phyloP scores from a whole-genome alignment of 2,329 filamentous ascomycete genomes.

The Xylogone sp. region DNA sequence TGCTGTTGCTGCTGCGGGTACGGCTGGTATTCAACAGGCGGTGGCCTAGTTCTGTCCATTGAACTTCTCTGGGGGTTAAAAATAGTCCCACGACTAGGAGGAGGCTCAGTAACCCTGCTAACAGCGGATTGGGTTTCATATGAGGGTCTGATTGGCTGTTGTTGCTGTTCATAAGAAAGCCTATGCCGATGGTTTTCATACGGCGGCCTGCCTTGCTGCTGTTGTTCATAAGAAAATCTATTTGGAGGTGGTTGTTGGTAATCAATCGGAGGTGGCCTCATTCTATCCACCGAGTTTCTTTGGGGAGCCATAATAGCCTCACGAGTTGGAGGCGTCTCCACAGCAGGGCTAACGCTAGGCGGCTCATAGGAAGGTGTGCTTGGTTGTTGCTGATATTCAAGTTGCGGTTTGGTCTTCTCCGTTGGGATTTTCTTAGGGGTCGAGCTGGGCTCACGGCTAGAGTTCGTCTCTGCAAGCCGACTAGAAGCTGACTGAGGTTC shows the following conservation, averaged over 20 bases:
- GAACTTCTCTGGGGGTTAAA: background rate
- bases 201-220: background rate
- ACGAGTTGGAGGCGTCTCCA: background rate
- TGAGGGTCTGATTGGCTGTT: background rate
- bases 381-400: slow-evolving; percentile 28
- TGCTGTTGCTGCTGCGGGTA: slow-evolving; percentile 25
- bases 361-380: slow-evolving; percentile 15
- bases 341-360: background rate
- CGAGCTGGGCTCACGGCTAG: slow-evolving; percentile 41
- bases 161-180: background rate
- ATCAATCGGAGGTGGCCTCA: background rate
- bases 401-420: slow-evolving; percentile 19
- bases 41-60: background rate
- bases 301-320: background rate
- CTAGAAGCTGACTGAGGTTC: slow-evolving; percentile 66
- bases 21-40: slow-evolving; percentile 1
- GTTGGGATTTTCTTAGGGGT: slow-evolving; percentile 45
- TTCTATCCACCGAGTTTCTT: background rate
- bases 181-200: background rate
- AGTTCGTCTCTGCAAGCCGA: slow-evolving; percentile 30
- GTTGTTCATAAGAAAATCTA: slow-evolving; percentile 6
- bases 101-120: background rate
- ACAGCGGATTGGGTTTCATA: background rate
- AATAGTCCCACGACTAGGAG: too few species aligned
- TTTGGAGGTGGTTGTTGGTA: slow-evolving; percentile 2